A percentile compares a stretch with the other conserved stretches of the same genome.
phyloP scores from a whole-genome alignment of 1,284 basidiomycete species.

The Melampsora larici-populina region DNA sequence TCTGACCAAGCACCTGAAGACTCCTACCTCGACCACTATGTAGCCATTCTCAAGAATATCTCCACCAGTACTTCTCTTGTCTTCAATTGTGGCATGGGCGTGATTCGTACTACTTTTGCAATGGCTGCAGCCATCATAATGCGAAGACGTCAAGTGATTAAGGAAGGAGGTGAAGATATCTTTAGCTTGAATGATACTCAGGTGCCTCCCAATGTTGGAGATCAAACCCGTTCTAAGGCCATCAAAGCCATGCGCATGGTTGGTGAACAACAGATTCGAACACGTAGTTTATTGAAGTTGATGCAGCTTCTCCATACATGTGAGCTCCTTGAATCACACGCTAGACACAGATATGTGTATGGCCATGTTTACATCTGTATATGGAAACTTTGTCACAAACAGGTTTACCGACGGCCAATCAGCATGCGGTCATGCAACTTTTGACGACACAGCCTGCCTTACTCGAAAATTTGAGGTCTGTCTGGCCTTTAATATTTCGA shows the following conservation, averaged over 20 bases:
- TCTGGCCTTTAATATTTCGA: slow-evolving; percentile 60
- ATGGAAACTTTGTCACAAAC: neutral
- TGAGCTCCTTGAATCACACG: slow-evolving; percentile 44
- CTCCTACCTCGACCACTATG: slow-evolving; percentile 90
- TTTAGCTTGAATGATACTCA: slow-evolving; percentile 63
- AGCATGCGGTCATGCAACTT: slow-evolving; percentile 71
- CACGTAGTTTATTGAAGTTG: slow-evolving; percentile 47
- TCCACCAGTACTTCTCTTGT: slow-evolving; percentile 78
- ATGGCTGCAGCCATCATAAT: slow-evolving; percentile 92
- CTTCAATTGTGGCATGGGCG: slow-evolving; percentile 96
- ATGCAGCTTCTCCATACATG: slow-evolving; percentile 50
- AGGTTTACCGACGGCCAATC: slow-evolving; percentile 48
- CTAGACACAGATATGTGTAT: slow-evolving; percentile 2
- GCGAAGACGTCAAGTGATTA: slow-evolving; percentile 78
- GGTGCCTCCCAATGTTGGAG: slow-evolving; percentile 54
- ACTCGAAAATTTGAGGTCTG: slow-evolving; percentile 78
- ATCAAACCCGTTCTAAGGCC: slow-evolving; percentile 33
- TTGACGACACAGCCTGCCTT: slow-evolving; percentile 73
- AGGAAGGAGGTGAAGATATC: slow-evolving; percentile 71
- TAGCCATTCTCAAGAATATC: slow-evolving; percentile 73
- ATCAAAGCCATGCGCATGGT: slow-evolving; percentile 44
- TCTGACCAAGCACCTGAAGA: slow-evolving; percentile 67
- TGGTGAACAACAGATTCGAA: slow-evolving; percentile 46
- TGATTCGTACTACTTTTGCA: slow-evolving; percentile 92
- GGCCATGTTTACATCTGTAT: neutral